These are phyloP conservation scores for Mortierella hygrophila DNA, from an alignment of 192 early-diverging fungal species.

Conservation along the genomic window DNA sequence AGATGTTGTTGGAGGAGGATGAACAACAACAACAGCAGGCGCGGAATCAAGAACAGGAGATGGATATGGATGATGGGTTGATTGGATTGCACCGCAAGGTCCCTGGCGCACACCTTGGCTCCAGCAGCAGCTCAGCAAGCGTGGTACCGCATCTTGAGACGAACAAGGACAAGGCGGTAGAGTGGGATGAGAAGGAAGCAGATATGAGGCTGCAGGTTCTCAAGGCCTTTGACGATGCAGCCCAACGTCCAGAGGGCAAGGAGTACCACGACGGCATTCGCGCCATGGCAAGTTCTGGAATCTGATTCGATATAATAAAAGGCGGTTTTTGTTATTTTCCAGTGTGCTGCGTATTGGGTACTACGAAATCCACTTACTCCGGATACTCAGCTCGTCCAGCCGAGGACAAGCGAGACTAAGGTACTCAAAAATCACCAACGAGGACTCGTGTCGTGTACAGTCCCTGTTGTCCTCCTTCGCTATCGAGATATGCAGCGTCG, in stretches of 20 bases:
- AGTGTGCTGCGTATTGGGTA: neutral
- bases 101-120: neutral
- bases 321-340: neutral
- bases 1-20: neutral
- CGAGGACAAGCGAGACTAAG: neutral
- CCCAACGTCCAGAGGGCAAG: neutral
- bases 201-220: neutral
- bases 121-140: neutral
- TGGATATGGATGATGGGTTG: neutral
- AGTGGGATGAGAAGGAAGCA: constrained; percentile 6
- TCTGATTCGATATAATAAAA: neutral
- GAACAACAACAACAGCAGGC: neutral
- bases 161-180: neutral
- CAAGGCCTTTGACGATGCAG: neutral
- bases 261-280: neutral
- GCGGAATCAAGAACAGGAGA: neutral
- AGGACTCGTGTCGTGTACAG: neutral
- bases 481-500: neutral
- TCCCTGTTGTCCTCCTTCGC: too few species aligned
- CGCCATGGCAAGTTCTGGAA: neutral
- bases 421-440: constrained; percentile 12
- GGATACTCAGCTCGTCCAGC: neutral
- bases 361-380: neutral
- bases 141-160: neutral
- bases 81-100: neutral